These are phyloP conservation scores for Lanmaoa pseudosensibilis DNA, from an alignment of 768 basidiomycete species.

Conservation along the genomic window DNA sequence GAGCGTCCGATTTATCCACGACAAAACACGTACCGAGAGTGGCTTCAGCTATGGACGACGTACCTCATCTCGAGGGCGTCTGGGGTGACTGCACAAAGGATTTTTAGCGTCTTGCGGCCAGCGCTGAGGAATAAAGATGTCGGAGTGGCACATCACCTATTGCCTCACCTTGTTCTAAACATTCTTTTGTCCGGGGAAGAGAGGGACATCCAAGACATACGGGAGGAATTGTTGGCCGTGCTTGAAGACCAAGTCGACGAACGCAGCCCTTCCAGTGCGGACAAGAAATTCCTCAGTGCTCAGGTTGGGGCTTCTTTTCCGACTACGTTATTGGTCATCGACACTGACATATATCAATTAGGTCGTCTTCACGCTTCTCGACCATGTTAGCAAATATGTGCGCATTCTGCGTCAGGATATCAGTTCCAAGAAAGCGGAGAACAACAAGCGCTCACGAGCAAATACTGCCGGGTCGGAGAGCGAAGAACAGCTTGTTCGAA, in stretches of 20 bases:
- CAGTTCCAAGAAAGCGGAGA: constrained; percentile 48
- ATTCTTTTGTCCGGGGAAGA: constrained; percentile 75
- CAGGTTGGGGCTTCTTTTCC: constrained; percentile 55
- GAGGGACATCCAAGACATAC: constrained; percentile 61
- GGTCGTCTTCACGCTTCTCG: constrained; percentile 93
- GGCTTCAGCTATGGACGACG: constrained; percentile 89
- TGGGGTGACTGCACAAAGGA: constrained; percentile 53
- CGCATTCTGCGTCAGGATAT: constrained; percentile 71
- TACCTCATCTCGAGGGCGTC: constrained; percentile 72
- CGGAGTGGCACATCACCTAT: constrained; percentile 85
- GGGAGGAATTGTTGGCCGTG: constrained; percentile 74
- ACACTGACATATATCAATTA: constrained; percentile 32
- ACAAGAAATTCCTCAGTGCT: constrained; percentile 90
- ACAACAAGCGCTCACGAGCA: constrained; percentile 47
- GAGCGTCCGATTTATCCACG: constrained; percentile 77
- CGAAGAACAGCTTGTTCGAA: constrained; percentile 61
- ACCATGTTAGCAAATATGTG: constrained; percentile 91
- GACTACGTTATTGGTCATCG: background rate
- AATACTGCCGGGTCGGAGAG: constrained; percentile 37
- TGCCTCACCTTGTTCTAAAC: constrained; percentile 90
- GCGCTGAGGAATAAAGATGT: constrained; percentile 87
- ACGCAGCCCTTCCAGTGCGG: constrained; percentile 55
- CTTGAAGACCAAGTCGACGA: constrained; percentile 82
- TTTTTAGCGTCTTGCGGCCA: constrained; percentile 79
- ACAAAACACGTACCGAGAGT: constrained; percentile 87